Percentiles rank a stretch among this genome's conserved stretches.
Evolutionary conservation across 306 rosid genomes (phyloP).

Genomic region (Prinsepia uniflora): DNA sequence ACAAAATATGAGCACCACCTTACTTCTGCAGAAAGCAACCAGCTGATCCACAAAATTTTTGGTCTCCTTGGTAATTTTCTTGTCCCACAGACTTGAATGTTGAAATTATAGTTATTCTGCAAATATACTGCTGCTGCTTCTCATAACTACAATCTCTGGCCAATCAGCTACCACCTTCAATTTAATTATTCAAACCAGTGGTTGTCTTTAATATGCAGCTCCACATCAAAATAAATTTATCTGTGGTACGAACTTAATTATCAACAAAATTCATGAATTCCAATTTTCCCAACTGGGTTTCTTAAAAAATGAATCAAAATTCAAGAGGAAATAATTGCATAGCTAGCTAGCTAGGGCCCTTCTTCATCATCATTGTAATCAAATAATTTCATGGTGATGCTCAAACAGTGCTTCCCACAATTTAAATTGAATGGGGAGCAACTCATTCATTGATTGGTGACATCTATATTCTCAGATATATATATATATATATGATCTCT

Average conservation of each 20-base stretch:
- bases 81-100: not conserved
- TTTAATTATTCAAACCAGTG: not conserved
- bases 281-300: not conserved
- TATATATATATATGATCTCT: not conserved
- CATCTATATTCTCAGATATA: not conserved
- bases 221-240: constrained; percentile 7
- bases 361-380: not conserved
- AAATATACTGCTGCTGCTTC: too few species aligned
- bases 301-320: not conserved
- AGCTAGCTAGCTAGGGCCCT: constrained; percentile 8
- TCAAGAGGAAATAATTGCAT: constrained; percentile 10
- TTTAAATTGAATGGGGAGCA: not conserved
- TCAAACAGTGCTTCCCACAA: constrained; percentile 35
- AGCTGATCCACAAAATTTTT: not conserved
- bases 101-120: too few species aligned
- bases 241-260: not conserved
- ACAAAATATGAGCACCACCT: not conserved
- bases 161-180: not conserved
- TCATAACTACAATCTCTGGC: too few species aligned
- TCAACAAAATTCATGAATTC: not conserved
- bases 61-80: not conserved
- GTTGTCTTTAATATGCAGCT: constrained; percentile 16
- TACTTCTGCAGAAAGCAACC: not conserved
- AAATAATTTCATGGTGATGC: constrained; percentile 9
- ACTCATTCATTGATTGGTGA: not conserved